A percentile compares a stretch with the other conserved stretches of the same genome.
phyloP scores from a whole-genome alignment of 345 rosid species.

The Citrus trifoliata region DNA sequence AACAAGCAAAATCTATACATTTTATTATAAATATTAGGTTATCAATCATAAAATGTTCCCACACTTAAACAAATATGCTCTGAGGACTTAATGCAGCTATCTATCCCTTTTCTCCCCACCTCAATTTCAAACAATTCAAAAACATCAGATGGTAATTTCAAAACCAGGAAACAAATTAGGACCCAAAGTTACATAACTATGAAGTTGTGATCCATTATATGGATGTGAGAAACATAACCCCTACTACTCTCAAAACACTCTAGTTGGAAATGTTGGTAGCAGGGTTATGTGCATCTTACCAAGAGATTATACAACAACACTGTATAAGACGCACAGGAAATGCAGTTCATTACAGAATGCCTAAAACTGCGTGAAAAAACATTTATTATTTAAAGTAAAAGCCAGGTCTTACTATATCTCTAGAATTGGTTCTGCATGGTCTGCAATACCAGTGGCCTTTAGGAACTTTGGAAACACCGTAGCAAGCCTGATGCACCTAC shows the following conservation, averaged over 20 bases:
- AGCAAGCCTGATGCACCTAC: constrained; percentile 59
- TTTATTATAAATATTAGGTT: neutral
- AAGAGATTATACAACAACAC: neutral
- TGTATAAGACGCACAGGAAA: neutral
- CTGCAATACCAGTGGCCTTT: constrained; percentile 48
- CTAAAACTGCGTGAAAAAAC: neutral
- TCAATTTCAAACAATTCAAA: neutral
- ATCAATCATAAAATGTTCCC: neutral
- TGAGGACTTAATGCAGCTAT: neutral
- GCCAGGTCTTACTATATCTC: constrained; percentile 33
- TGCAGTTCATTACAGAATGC: neutral
- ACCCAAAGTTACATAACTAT: neutral
- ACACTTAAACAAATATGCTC: neutral
- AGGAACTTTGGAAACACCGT: constrained; percentile 45
- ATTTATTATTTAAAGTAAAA: neutral
- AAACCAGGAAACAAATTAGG: neutral
- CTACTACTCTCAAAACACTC: neutral
- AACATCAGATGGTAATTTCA: neutral
- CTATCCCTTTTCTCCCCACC: neutral
- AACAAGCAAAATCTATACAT: neutral
- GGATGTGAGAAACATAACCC: neutral
- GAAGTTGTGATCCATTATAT: neutral
- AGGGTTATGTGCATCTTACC: neutral
- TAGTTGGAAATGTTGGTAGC: neutral
- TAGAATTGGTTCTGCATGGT: constrained; percentile 40